These are phyloP conservation scores for Cantharellus anzutake DNA, from an alignment of 768 basidiomycete genomes.

Conservation along the genomic window DNA sequence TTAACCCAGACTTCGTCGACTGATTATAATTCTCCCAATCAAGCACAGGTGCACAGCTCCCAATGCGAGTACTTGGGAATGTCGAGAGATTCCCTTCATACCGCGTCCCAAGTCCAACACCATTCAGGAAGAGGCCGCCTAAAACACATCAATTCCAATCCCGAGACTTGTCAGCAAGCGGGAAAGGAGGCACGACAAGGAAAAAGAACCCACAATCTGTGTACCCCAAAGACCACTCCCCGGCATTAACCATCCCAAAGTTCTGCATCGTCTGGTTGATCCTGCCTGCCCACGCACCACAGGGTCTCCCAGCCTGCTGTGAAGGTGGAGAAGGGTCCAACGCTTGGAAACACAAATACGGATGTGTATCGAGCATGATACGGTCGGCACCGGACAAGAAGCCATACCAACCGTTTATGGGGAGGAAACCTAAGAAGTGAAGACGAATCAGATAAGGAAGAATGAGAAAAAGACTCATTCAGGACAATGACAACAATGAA, in stretches of 20 bases:
- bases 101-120: conserved; percentile 22
- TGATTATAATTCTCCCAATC: conserved; percentile 35
- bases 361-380: conserved; percentile 44
- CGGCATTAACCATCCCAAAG: conserved; percentile 56
- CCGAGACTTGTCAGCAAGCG: conserved; percentile 15
- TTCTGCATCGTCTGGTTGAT: conserved; percentile 9
- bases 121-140: conserved; percentile 30
- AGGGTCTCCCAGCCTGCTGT: conserved; percentile 17
- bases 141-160: neutral
- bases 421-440: conserved; percentile 13
- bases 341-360: conserved; percentile 43
- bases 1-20: conserved; percentile 32
- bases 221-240: conserved; percentile 51
- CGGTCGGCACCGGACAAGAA: conserved; percentile 36
- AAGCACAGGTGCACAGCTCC: conserved; percentile 24
- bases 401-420: neutral
- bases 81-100: conserved; percentile 23
- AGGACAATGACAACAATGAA: neutral
- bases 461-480: neutral
- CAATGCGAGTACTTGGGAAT: conserved; percentile 12
- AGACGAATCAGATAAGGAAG: conserved; percentile 25
- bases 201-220: conserved; percentile 1
- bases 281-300: conserved; percentile 19
- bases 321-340: conserved; percentile 16
- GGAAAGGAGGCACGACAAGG: conserved; percentile 5